These are phyloP conservation scores for Acacia pycnantha DNA, from an alignment of 331 rosid species.

Conservation along the genomic window DNA sequence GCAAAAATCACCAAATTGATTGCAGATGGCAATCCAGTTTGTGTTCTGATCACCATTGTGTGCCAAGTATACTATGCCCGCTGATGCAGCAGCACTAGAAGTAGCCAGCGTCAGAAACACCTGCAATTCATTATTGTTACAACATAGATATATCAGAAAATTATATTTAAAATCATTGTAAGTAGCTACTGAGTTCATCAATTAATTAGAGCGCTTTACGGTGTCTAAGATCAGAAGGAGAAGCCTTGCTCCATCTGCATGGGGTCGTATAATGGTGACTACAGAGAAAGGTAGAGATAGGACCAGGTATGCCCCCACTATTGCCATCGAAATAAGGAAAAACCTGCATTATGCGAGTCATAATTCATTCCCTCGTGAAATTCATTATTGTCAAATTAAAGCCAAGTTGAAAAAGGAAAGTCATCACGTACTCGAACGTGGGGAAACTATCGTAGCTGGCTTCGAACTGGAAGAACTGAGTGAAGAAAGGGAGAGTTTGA, in stretches of 20 bases:
- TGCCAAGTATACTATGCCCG: slow-evolving; percentile 81
- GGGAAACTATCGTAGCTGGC: slow-evolving; percentile 85
- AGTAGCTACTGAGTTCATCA: not conserved
- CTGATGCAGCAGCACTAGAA: slow-evolving; percentile 72
- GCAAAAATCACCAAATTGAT: slow-evolving; percentile 80
- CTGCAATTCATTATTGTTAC: slow-evolving; percentile 34
- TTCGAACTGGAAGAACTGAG: slow-evolving; percentile 89
- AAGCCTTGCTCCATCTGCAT: slow-evolving; percentile 62
- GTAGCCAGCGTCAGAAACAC: slow-evolving; percentile 75
- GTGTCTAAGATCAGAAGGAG: slow-evolving; percentile 75
- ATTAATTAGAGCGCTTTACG: slow-evolving; percentile 32
- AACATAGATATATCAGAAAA: not conserved
- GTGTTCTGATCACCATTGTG: slow-evolving; percentile 79
- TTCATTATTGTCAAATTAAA: not conserved
- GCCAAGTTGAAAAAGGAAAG: not conserved
- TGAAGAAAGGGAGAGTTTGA: slow-evolving; percentile 85
- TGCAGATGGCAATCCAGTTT: slow-evolving; percentile 89
- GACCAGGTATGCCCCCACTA: slow-evolving; percentile 75
- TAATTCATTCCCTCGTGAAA: not conserved
- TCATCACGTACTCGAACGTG: slow-evolving; percentile 59
- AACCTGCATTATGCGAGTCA: slow-evolving; percentile 52
- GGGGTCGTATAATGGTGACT: slow-evolving; percentile 73
- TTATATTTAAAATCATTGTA: not conserved
- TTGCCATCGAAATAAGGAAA: slow-evolving; percentile 70
- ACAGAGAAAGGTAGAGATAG: slow-evolving; percentile 85